A percentile compares a stretch with the other conserved stretches of the same genome.
phyloP scores from a whole-genome alignment of 192 early-diverging fungal genomes.

The Coemansia sp. region DNA sequence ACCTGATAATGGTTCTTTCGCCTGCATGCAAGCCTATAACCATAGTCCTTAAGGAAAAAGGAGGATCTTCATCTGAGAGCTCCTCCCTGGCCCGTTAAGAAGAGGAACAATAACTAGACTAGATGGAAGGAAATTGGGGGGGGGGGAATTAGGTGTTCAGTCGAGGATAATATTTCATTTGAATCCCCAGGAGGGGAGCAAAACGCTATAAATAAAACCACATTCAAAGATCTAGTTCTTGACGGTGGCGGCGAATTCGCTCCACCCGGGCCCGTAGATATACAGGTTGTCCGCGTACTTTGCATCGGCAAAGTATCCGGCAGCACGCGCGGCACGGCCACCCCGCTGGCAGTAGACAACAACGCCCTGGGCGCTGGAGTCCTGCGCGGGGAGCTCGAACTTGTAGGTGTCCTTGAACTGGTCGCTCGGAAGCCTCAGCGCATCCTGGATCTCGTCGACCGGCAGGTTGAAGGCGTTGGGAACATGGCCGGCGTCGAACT shows the following conservation, averaged over 20 bases:
- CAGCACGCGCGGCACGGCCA: slow-evolving; percentile 21
- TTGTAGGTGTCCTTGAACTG: slow-evolving; percentile 21
- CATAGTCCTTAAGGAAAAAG: background rate
- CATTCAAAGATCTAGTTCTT: background rate
- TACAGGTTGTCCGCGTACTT: slow-evolving; percentile 29
- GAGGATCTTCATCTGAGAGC: no score
- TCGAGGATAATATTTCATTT: no score
- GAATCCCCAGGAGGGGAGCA: no score
- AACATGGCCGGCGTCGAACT: slow-evolving; percentile 25
- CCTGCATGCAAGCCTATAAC: background rate
- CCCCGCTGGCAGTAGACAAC: slow-evolving; percentile 35
- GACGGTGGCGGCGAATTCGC: slow-evolving; percentile 13
- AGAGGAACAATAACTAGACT: no score
- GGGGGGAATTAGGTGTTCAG: no score
- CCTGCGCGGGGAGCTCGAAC: slow-evolving; percentile 17
- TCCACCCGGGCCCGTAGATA: slow-evolving; percentile 31
- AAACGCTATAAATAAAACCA: no score
- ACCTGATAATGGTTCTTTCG: background rate
- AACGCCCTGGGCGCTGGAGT: slow-evolving; percentile 12
- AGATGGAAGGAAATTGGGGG: no score
- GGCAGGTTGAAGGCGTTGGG: slow-evolving; percentile 27
- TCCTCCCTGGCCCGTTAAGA: no score
- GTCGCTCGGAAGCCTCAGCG: slow-evolving; percentile 12
- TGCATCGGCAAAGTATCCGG: slow-evolving; percentile 3
- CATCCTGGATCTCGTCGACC: slow-evolving; percentile 18